Evolutionary conservation across 1,284 basidiomycete species (phyloP), one percentile per base, ranked within the genome.

Genomic region (Polyporus tsugae): DNA sequence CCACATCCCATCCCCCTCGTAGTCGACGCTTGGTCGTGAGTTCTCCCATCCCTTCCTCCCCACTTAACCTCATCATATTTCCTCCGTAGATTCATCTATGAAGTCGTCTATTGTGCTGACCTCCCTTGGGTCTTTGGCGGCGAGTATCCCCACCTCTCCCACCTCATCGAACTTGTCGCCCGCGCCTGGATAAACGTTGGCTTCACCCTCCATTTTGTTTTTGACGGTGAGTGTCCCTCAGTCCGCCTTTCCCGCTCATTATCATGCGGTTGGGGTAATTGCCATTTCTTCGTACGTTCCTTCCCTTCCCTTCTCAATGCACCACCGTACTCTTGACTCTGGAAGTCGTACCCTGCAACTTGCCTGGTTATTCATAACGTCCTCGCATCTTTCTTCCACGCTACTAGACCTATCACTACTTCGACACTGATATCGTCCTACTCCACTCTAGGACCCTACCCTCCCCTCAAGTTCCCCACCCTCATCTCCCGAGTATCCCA

Each of bases 21-120:
- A 2, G 87, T 96, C 49, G 95, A 97, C 81, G 94, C 89, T 55
- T 95, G 92, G 94, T 95, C 94, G 95, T 96, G 79, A 89, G 94
- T 89, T 60, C 38, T 59, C 64, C 65, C 65, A 53, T 41, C 44
- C 4, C 19, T 4, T 52, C 59, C 62, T 38, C 64, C n/a, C 25
- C 6, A 44, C 10, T 17, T 44, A 10, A 57, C 52, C 22, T 11
- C 4, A n/a, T 29, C 52, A 2, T 29, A 11, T 17, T 9, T 63
- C 3, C 38, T 66, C 33, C 62, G 10, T 75, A 96, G 95, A 38
- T 91, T 97, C 79, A 92, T 96, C 71, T 96, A 91, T 78, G 85
- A 89, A 70, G 74, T 96, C 15, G 86, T 93, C 72, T 82, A 86
- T 52, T 85, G 86, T 69, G 87, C 89, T 2, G 84, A 83, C 64